Conservation (phyloP, 345 rosid genomes). For the Murraya koenigii region DNA sequence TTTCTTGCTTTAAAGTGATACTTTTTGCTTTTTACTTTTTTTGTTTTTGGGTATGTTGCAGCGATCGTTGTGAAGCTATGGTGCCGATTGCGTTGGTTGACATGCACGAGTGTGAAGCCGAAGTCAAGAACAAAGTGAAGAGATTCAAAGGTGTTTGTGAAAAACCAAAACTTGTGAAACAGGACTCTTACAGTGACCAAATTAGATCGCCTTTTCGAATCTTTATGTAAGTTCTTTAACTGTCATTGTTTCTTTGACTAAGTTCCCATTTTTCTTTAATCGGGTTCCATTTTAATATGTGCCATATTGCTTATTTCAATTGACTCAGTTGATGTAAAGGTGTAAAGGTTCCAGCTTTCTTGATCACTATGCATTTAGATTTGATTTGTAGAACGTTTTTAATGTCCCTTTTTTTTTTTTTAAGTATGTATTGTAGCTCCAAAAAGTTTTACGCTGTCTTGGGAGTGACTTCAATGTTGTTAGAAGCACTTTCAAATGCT, state of each 20-base stretch:
- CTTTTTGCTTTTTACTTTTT: not conserved
- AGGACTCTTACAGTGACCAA: constrained; percentile 32
- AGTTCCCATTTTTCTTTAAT: not conserved
- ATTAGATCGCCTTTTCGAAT: constrained; percentile 72
- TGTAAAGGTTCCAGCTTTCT: not conserved
- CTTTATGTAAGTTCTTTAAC: constrained; percentile 55
- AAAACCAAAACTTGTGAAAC: constrained; percentile 23
- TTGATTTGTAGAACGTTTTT: not conserved
- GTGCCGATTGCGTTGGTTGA: constrained; percentile 67
- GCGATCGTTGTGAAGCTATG: constrained; percentile 50
- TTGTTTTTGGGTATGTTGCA: constrained; percentile 25
- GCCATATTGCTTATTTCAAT: not conserved
- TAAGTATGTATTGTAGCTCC: not conserved
- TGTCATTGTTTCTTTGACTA: not conserved
- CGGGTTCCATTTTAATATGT: not conserved
- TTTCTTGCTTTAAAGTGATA: not conserved
- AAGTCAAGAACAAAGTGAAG: constrained; percentile 44
- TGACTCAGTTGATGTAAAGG: not conserved
- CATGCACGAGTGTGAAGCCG: constrained; percentile 66
- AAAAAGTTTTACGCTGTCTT: not conserved
- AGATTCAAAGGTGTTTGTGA: constrained; percentile 54
- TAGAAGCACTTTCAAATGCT: not conserved
- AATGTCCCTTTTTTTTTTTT: not conserved
- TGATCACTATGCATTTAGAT: not conserved
- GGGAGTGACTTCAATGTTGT: not conserved